Conservation (phyloP, 805 yeast species). For the Kazachstania kunashirensis region DNA sequence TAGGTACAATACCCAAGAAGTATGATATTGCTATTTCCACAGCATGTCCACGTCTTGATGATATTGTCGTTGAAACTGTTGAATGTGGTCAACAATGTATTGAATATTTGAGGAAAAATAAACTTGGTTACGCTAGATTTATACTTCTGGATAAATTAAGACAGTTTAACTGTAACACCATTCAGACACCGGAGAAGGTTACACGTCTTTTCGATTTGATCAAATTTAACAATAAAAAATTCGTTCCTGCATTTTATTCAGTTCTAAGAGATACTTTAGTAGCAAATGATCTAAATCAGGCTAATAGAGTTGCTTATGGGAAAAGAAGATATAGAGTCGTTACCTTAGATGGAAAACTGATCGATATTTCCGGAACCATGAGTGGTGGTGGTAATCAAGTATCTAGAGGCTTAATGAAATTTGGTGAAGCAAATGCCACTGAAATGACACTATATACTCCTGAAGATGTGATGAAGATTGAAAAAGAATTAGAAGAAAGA, state of each 20-base stretch:
- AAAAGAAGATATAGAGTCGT: conserved; percentile 77
- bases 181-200: conserved; percentile 62
- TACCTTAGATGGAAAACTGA: conserved; percentile 82
- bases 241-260: conserved; percentile 82
- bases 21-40: conserved; percentile 93
- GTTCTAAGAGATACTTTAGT: conserved; percentile 83
- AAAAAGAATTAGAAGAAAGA: conserved; percentile 39
- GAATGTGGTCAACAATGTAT: conserved; percentile 69
- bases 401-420: conserved; percentile 66
- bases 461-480: conserved; percentile 47
- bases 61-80: conserved; percentile 80
- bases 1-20: conserved; percentile 81
- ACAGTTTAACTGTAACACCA: conserved; percentile 45
- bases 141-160: conserved; percentile 70
- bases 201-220: conserved; percentile 83
- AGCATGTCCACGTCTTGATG: conserved; percentile 84
- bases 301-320: conserved; percentile 83
- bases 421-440: conserved; percentile 1
- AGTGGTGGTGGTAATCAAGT: conserved; percentile 85
- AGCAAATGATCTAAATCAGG: conserved; percentile 66
- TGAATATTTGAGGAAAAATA: conserved; percentile 70
- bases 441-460: conserved; percentile 30
- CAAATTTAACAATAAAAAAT: conserved; percentile 52
- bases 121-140: conserved; percentile 82
- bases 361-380: conserved; percentile 90